Conservation (phyloP, 441 rosid genomes). For the Pelargonium myrrhifolium region DNA sequence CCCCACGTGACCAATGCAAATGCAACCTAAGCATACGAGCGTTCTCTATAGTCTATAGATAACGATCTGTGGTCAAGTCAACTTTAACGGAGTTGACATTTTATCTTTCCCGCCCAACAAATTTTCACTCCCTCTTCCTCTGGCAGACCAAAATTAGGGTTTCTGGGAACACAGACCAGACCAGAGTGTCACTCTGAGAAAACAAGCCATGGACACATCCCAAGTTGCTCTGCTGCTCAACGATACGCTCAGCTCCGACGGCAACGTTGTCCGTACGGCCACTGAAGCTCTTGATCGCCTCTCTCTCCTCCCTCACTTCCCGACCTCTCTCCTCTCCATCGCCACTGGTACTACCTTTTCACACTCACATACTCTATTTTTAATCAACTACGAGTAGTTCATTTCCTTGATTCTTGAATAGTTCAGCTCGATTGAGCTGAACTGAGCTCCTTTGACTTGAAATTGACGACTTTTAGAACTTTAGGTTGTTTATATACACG, state of each 20-base stretch:
- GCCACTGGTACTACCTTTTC: slow-evolving; percentile 35
- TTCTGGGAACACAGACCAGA: slow-evolving; percentile 11
- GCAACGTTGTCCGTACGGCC: slow-evolving; percentile 40
- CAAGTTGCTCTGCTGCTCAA: slow-evolving; percentile 45
- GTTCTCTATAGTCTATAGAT: too few species aligned
- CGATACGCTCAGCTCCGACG: slow-evolving; percentile 57
- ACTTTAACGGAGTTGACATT: too few species aligned
- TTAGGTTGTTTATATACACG: not conserved
- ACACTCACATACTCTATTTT: not conserved
- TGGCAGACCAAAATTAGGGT: slow-evolving; percentile 24
- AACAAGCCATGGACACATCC: slow-evolving; percentile 34
- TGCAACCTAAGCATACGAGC: too few species aligned
- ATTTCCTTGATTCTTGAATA: too few species aligned
- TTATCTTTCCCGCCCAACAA: slow-evolving; percentile 22
- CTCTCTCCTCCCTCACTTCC: slow-evolving; percentile 55
- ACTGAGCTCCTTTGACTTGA: too few species aligned
- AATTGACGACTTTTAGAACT: too few species aligned
- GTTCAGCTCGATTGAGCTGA: too few species aligned
- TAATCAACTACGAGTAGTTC: not conserved
- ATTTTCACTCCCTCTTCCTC: not conserved
- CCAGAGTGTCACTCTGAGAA: not conserved
- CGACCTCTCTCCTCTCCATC: slow-evolving; percentile 62
- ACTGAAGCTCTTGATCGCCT: slow-evolving; percentile 62
- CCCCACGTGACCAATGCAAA: too few species aligned
- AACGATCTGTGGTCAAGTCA: too few species aligned